Evolutionary conservation across 148 eudicot species (phyloP), one percentile per base, ranked within the genome.

Genomic region (Camellia japonica): DNA sequence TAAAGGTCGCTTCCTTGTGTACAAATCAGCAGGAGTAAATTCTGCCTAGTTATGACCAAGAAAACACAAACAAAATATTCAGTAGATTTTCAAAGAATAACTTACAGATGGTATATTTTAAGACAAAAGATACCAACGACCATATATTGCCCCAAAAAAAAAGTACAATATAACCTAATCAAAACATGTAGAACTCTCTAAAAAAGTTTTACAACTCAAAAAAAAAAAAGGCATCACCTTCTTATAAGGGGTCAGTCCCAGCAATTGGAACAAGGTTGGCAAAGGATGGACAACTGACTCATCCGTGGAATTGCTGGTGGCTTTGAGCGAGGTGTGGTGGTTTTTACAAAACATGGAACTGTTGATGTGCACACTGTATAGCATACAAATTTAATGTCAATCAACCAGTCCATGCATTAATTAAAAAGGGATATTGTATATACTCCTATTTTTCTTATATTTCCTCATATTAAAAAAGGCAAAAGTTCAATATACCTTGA

Each of bases 11-110:
- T 94, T 96, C 85, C 93, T 85, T 41, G 97, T 84, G 83, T 84
- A 89, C 81, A 96, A 80, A 85, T 93, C 90, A 69, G 85, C 93
- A 49, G 99, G 99, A 84, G 99, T 92, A 79, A 96, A 88, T 82
- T 93, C 90, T 43, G 98, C 99, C 99, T 96, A 80, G 16, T 74
- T 55, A 76, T 13, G 7, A 78, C 41, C 58, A 73, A 82, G 42
- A 38, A 71, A 69, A 60, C n/a, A 66, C 16, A 77, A 71, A 52
- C 14, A 52, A 69, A 68, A 60, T 15, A 67, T 46, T 76, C 71
- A 76, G 75, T 18, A 65, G 46, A 13, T 1, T 58, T 55, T 42
- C 13, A 38, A 49, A 71, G 47, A 63, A 11, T 11, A 77, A 38
- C 8, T 52, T 11, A 54, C 73, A 67, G 1, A 4, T 20, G 8